A percentile compares a stretch with the other conserved stretches of the same genome.
phyloP scores from a whole-genome alignment of 129 eudicot species.

The Escallonia rubra region DNA sequence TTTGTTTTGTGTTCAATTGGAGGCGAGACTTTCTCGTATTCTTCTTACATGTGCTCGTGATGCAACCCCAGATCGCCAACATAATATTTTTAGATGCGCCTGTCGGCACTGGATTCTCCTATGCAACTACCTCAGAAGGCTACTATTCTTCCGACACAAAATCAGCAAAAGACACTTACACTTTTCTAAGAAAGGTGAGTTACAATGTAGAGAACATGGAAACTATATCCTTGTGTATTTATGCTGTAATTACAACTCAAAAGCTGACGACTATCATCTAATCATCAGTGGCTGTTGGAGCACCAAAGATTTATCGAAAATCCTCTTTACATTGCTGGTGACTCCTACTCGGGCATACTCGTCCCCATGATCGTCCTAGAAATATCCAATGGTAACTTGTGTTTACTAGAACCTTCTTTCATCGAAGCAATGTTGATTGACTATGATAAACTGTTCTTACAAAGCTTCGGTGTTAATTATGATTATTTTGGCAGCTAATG shows the following conservation, averaged over 20 bases:
- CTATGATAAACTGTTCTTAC: neutral
- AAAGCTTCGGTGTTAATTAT: neutral
- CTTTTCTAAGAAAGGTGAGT: conserved; percentile 24
- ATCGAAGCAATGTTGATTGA: neutral
- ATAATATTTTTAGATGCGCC: conserved; percentile 35
- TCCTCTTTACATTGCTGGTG: conserved; percentile 37
- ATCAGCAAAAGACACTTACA: conserved; percentile 1
- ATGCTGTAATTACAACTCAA: neutral
- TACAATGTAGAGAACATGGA: neutral
- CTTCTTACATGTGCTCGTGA: too few relatives aligned
- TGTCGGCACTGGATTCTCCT: conserved; percentile 39
- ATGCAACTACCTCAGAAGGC: conserved; percentile 21
- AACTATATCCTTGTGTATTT: neutral
- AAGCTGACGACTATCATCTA: neutral
- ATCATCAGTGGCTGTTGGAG: conserved; percentile 37
- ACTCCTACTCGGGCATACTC: conserved; percentile 36
- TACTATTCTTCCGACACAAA: conserved; percentile 21
- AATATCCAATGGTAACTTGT: conserved; percentile 14
- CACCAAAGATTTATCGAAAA: conserved; percentile 28
- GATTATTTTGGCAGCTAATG: conserved; percentile 22
- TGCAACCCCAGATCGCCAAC: conserved; percentile 20
- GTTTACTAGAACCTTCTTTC: neutral
- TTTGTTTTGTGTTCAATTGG: neutral
- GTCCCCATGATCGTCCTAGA: conserved; percentile 27
- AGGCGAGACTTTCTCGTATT: neutral